Base-by-base conservation (phyloP, 23 red algal genomes). In the Agarophyton chilense region DNA sequence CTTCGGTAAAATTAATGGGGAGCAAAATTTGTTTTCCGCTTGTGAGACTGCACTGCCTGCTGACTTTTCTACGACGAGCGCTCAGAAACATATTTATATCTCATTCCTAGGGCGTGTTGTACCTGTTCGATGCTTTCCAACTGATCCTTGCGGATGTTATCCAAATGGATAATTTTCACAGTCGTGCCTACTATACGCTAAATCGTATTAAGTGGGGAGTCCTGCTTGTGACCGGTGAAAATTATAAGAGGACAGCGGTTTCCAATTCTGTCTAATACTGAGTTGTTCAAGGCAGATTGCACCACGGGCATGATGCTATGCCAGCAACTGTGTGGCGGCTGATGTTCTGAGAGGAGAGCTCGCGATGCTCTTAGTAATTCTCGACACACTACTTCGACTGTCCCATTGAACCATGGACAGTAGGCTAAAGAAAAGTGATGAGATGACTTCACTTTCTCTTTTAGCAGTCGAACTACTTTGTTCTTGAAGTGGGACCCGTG, bases 351-450 rank as follows among this genome's bases (percentile, higher is more conserved):
- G 16, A 78, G 35, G 29, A 78, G 13, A 10, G 73, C 42, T 24
- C 73, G 34, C 6, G 52, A 3, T 6, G 73, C 42, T 1, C 42
- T 46, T 22, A 78, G 38, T 42, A 78, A 40, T 26, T 78, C 16
- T 1, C 73, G 32, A 78, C 6, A 50, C 1, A 78, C 73, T 31
- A 78, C 42, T 78, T 78, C 12, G 28, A 78, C 73, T 10, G 73
- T 51, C 2, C 32, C 40, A 51, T 78, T 78, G 38, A 22, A 47
- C 42, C 38, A 78, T 11, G 73, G 73, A 41, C 38, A 49, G 18
- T 10, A 50, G 32, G 32, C n/a, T 50, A 78, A 19, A 21, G 40
- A 47, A 78, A 78, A 78, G 26, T 78, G 73, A 51, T 78, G 73
- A 2, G 17, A 46, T 45, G 42, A 32, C n/a, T 21, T 42, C 39